Evolutionary conservation across 176 grass and related monocot genomes (phyloP).

Genomic region (Hyparrhenia diplandra): DNA sequence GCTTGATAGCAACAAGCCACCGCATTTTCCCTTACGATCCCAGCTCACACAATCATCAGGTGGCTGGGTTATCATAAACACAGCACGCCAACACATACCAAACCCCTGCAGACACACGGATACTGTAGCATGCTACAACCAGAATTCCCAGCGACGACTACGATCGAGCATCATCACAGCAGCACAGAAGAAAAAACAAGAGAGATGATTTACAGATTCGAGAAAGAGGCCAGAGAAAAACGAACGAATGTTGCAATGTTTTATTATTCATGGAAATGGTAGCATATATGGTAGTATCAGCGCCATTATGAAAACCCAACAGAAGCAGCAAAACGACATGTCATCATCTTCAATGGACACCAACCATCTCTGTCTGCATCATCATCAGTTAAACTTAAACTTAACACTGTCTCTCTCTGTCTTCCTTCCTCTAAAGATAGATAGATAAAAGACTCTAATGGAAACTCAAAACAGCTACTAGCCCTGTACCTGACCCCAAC

Average conservation of each 20-base stretch:
- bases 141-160: not conserved
- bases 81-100: not conserved
- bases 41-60: not conserved
- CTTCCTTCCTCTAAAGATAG: not conserved
- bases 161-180: not conserved
- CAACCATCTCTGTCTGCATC: conserved; percentile 39
- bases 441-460: not conserved
- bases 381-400: conserved; percentile 16
- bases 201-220: not conserved
- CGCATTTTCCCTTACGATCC: not conserved
- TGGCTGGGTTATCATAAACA: not conserved
- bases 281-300: conserved; percentile 58
- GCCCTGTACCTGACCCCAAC: conserved; percentile 22
- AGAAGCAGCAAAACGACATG: conserved; percentile 34
- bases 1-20: not conserved
- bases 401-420: not conserved
- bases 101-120: not conserved
- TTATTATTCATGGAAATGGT: conserved; percentile 87
- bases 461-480: conserved; percentile 35
- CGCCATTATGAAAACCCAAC: conserved; percentile 47
- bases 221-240: conserved; percentile 9
- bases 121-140: not conserved
- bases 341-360: conserved; percentile 19
- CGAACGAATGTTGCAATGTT: conserved; percentile 51
- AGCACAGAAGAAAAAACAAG: not conserved